A percentile compares a stretch with the other conserved stretches of the same genome.
These are phyloP conservation scores for Mortierella sp. DNA, from an alignment of 371 early-diverging fungal genomes.

Conservation along the genomic window DNA sequence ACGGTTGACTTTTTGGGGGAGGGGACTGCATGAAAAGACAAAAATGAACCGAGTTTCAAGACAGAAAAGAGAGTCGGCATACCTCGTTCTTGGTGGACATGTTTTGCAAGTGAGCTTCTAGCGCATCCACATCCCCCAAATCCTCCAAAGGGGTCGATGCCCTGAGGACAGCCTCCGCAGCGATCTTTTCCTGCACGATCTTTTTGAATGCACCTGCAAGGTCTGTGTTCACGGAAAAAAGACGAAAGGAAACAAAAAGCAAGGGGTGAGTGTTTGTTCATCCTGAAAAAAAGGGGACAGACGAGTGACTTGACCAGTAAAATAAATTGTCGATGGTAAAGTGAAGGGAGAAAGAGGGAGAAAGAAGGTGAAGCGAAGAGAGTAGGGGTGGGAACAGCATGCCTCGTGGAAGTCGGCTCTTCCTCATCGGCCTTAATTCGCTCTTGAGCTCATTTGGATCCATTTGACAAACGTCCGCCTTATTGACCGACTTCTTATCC, in stretches of 20 bases:
- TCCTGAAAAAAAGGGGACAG: not conserved
- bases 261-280: not conserved
- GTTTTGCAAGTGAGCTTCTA: conserved; percentile 51
- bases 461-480: not conserved
- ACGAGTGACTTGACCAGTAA: not conserved
- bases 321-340: not conserved
- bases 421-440: conserved; percentile 11
- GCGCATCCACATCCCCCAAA: conserved; percentile 44
- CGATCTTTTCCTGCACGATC: conserved; percentile 51
- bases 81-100: conserved; percentile 51
- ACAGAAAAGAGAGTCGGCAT: not conserved
- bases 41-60: not conserved
- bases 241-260: not conserved
- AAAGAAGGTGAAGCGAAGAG: not conserved
- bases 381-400: conserved; percentile 1
- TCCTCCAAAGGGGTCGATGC: conserved; percentile 53
- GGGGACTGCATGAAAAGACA: not conserved
- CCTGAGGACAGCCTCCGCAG: conserved; percentile 44
- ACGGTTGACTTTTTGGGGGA: not conserved
- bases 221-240: conserved; percentile 18
- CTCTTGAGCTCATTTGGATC: conserved; percentile 1
- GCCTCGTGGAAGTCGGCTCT: conserved; percentile 14
- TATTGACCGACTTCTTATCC: not conserved
- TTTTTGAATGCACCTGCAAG: conserved; percentile 47
- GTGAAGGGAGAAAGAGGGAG: not conserved